These are phyloP conservation scores for Cryptococcus hybrid DNA, from an alignment of 1,284 basidiomycete species.

Conservation along the genomic window DNA sequence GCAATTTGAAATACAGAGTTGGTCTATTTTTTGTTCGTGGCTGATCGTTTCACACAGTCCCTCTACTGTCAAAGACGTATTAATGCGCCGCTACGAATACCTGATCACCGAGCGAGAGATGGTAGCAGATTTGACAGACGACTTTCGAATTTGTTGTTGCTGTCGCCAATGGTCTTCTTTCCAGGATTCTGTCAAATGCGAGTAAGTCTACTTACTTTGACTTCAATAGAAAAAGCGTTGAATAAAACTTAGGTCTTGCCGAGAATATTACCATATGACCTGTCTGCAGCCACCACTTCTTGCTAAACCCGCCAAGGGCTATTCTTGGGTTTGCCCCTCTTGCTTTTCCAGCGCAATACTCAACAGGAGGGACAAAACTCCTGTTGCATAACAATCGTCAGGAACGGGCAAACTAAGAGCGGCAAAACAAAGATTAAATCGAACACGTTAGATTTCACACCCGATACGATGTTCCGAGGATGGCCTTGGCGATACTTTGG, in stretches of 20 bases:
- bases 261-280: conserved; percentile 90
- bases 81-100: conserved; percentile 86
- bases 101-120: conserved; percentile 87
- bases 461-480: conserved; percentile 62
- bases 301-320: conserved; percentile 94
- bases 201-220: conserved; percentile 48
- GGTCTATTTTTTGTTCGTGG: neutral
- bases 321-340: conserved; percentile 95
- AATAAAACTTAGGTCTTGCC: conserved; percentile 64
- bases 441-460: conserved; percentile 59
- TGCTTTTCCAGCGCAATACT: conserved; percentile 77
- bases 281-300: conserved; percentile 91
- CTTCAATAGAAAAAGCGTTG: neutral
- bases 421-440: conserved; percentile 65
- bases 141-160: conserved; percentile 76
- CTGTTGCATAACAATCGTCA: too few species aligned
- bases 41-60: conserved; percentile 76
- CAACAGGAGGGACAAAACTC: conserved; percentile 57
- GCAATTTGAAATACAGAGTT: conserved; percentile 41
- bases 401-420: conserved; percentile 56
- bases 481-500: conserved; percentile 98
- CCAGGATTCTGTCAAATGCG: conserved; percentile 87
- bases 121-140: conserved; percentile 84
- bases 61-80: conserved; percentile 69
- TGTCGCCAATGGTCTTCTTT: conserved; percentile 76